Evolutionary conservation across 371 early-diverging fungal species (phyloP).

Genomic region (Apophysomyces sp.): DNA sequence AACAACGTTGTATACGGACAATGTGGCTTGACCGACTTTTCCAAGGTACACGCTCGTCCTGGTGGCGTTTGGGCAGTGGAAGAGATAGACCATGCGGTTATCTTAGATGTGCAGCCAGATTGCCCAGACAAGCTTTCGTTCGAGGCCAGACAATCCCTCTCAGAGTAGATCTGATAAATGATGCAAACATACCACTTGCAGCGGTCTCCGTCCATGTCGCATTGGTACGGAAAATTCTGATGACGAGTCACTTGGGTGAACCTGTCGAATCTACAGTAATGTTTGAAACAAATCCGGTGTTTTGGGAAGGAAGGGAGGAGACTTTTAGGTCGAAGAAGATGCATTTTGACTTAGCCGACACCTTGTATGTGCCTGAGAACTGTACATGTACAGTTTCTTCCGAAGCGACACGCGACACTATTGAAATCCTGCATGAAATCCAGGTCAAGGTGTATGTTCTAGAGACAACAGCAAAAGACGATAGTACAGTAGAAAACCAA

Average conservation of each 20-base stretch:
- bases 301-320: background rate
- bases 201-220: background rate
- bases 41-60: background rate
- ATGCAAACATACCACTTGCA: background rate
- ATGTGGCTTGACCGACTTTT: background rate
- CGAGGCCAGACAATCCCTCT: background rate
- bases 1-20: background rate
- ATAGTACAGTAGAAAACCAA: background rate
- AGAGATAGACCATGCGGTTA: background rate
- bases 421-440: background rate
- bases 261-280: background rate
- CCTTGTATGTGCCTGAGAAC: background rate
- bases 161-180: background rate
- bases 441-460: background rate
- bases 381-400: background rate
- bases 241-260: background rate
- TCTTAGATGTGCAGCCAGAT: background rate
- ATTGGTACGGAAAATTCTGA: background rate
- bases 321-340: background rate
- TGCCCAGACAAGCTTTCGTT: background rate
- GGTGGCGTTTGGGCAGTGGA: background rate
- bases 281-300: background rate
- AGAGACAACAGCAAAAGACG: background rate
- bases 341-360: background rate
- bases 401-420: background rate